Evolutionary conservation across 768 basidiomycete genomes (phyloP).

Genomic region (Lactarius hatsudake): DNA sequence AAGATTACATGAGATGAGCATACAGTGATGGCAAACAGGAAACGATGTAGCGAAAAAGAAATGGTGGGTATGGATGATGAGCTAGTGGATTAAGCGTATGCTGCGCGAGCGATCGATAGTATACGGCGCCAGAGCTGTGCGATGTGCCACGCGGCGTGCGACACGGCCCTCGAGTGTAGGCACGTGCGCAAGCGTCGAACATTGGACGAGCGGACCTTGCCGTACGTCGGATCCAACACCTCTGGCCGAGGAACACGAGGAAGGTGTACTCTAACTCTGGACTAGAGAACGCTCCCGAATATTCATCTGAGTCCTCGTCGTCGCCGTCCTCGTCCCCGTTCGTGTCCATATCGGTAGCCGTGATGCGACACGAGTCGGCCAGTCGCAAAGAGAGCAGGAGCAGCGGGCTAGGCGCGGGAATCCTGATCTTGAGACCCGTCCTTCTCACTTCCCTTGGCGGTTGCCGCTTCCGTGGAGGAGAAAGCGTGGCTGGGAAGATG

Average conservation of each 20-base stretch:
- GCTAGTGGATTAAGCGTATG: neutral
- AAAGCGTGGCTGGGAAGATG: neutral
- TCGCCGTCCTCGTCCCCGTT: neutral
- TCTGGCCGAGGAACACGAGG: neutral
- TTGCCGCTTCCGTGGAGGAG: neutral
- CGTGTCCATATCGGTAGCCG: neutral
- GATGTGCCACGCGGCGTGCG: slow-evolving; percentile 11
- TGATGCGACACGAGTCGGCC: slow-evolving; percentile 13
- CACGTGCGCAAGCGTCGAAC: neutral
- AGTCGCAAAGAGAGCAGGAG: slow-evolving; percentile 19
- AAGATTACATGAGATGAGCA: neutral
- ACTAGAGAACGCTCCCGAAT: neutral
- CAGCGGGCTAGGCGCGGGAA: slow-evolving; percentile 18
- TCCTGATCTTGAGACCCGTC: slow-evolving; percentile 24
- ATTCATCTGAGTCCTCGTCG: neutral
- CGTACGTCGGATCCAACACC: neutral
- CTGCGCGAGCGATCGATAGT: neutral
- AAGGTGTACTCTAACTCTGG: slow-evolving; percentile 1
- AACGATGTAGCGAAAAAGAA: neutral
- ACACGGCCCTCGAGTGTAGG: neutral
- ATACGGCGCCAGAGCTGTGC: slow-evolving; percentile 12
- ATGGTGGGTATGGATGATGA: neutral
- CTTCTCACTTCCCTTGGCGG: neutral
- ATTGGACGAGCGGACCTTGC: neutral
- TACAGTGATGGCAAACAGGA: neutral